Evolutionary conservation across 768 basidiomycete species (phyloP).

Genomic region (Agrocybe pediades): DNA sequence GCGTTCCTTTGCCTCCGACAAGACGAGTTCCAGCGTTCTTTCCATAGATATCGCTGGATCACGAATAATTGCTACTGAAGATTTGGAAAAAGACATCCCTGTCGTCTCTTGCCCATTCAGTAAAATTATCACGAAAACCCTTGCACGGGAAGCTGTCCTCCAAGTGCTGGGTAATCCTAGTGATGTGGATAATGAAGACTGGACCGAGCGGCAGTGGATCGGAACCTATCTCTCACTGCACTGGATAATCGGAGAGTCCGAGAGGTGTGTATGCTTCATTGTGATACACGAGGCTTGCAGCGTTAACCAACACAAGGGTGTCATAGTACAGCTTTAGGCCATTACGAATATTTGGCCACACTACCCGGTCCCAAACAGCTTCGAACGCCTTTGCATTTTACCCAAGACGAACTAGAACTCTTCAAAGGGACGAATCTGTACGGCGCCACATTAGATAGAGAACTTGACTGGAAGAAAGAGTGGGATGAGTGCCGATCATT

Average conservation of each 20-base stretch:
- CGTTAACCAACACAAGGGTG: constrained; percentile 11
- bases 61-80: constrained; percentile 48
- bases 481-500: constrained; percentile 55
- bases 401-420: constrained; percentile 56
- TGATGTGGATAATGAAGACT: constrained; percentile 29
- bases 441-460: constrained; percentile 72
- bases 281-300: neutral
- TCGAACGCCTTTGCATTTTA: constrained; percentile 77
- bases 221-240: constrained; percentile 69
- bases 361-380: constrained; percentile 62
- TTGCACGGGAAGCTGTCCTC: constrained; percentile 45
- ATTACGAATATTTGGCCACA: constrained; percentile 65
- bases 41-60: constrained; percentile 43
- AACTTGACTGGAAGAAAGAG: constrained; percentile 61
- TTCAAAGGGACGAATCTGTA: constrained; percentile 82
- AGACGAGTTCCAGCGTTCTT: constrained; percentile 3
- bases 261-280: constrained; percentile 30
- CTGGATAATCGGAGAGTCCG: constrained; percentile 43
- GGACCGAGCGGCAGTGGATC: constrained; percentile 70
- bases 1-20: neutral
- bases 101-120: constrained; percentile 71
- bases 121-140: constrained; percentile 60
- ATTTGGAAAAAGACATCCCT: constrained; percentile 49
- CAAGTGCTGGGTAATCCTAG: constrained; percentile 31
- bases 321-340: constrained; percentile 30